Conservation (phyloP, 2,329 filamentous ascomycete genomes). For the Didymosphaeria variabile region DNA sequence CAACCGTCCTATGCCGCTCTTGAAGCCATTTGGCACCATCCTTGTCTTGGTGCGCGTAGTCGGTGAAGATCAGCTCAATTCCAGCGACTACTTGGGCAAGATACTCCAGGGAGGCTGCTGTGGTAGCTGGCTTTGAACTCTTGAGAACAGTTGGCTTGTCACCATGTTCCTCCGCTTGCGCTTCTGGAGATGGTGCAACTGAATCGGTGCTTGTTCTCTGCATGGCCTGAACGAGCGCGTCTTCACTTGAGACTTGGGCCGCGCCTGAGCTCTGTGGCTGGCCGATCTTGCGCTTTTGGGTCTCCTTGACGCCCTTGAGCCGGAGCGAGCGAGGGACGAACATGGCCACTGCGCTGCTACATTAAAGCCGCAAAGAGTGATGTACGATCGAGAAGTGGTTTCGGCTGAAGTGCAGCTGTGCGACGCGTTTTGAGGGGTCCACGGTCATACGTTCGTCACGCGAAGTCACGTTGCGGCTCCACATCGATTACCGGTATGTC, state of each 20-base stretch:
- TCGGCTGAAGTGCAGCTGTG: background rate
- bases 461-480: conserved; percentile 7
- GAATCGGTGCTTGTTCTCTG: conserved; percentile 35
- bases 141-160: conserved; percentile 20
- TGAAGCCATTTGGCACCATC: conserved; percentile 36
- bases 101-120: conserved; percentile 36
- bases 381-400: background rate
- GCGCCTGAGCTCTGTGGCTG: conserved; percentile 7
- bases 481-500: background rate
- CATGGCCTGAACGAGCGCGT: conserved; percentile 35
- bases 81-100: conserved; percentile 41
- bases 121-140: conserved; percentile 32
- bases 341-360: conserved; percentile 27
- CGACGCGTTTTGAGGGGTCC: background rate
- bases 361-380: background rate
- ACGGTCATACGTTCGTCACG: background rate
- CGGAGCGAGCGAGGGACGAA: conserved; percentile 45
- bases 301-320: conserved; percentile 41
- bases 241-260: conserved; percentile 24
- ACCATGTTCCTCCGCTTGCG: conserved; percentile 18
- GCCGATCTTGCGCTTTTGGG: conserved; percentile 20
- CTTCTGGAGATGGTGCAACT: conserved; percentile 30
- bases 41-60: conserved; percentile 46
- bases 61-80: conserved; percentile 46
- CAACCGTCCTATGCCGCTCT: conserved; percentile 33